Evolutionary conservation across 176 grass and related monocot genomes (phyloP).

Genomic region (Aegilops umbellulata): DNA sequence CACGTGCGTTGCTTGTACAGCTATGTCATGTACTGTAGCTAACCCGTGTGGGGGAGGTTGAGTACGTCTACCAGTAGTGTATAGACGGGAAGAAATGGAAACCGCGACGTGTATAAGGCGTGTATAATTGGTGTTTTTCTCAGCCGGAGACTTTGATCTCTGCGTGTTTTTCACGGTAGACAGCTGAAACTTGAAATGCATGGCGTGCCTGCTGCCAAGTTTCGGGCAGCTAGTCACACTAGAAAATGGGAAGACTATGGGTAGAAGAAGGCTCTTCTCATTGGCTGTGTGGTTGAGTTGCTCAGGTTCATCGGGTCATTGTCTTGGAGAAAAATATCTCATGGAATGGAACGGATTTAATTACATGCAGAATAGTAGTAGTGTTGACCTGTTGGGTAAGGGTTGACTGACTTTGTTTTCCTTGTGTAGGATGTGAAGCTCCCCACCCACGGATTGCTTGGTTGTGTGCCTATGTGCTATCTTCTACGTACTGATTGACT

Average conservation of each 20-base stretch:
- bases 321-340: not conserved
- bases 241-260: not conserved
- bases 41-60: not conserved
- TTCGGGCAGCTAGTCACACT: not conserved
- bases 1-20: not conserved
- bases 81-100: not conserved
- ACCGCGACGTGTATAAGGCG: not conserved
- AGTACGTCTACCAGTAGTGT: not conserved
- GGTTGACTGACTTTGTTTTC: not conserved
- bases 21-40: not conserved
- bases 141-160: not conserved
- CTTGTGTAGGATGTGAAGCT: not conserved
- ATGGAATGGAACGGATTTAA: not conserved
- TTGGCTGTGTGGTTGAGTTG: not conserved
- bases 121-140: not conserved
- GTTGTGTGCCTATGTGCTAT: too few relatives aligned
- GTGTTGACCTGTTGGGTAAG: not conserved
- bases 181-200: not conserved
- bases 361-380: not conserved
- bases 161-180: not conserved
- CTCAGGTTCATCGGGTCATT: slow-evolving; percentile 1
- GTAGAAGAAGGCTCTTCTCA: slow-evolving; percentile 8
- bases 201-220: not conserved
- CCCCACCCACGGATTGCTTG: not conserved
- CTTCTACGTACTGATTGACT: too few relatives aligned